These are phyloP conservation scores for Coniferiporia sulphurascens DNA, from an alignment of 1,284 basidiomycete species.

Conservation along the genomic window DNA sequence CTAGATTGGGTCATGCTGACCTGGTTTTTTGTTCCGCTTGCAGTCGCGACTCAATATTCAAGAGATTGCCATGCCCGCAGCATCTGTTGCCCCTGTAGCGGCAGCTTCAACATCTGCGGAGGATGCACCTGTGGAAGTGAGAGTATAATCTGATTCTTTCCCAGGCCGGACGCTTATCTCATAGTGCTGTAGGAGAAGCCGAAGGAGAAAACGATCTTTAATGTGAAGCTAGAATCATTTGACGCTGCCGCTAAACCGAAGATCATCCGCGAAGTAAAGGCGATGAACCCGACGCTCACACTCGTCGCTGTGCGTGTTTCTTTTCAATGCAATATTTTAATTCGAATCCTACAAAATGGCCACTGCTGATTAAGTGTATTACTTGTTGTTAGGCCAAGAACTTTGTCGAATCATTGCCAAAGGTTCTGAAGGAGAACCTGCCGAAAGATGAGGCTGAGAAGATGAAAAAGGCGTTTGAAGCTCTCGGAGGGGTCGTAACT, in stretches of 20 bases:
- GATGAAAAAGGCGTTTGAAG: slow-evolving; percentile 86
- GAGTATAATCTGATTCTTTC: slow-evolving; percentile 23
- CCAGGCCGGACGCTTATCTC: slow-evolving; percentile 1
- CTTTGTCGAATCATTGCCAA: slow-evolving; percentile 95
- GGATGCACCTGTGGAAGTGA: slow-evolving; percentile 63
- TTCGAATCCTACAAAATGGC: slow-evolving; percentile 18
- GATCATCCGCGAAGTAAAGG: slow-evolving; percentile 98
- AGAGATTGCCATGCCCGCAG: slow-evolving; percentile 92
- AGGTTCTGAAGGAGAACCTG: slow-evolving; percentile 92
- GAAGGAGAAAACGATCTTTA: slow-evolving; percentile 99
- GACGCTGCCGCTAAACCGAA: slow-evolving; percentile 91
- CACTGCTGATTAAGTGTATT: not conserved
- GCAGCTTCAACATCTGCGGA: slow-evolving; percentile 51
- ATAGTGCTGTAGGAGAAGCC: slow-evolving; percentile 73
- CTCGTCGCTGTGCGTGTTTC: slow-evolving; percentile 80
- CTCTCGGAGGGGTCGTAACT: slow-evolving; percentile 83
- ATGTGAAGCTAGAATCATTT: slow-evolving; percentile 90
- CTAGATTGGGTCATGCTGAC: not conserved
- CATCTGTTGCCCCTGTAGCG: slow-evolving; percentile 58
- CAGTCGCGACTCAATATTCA: slow-evolving; percentile 95
- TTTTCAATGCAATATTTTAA: slow-evolving; percentile 1
- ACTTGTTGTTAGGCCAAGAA: slow-evolving; percentile 82
- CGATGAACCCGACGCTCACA: slow-evolving; percentile 88
- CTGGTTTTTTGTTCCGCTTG: not conserved
- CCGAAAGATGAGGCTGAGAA: slow-evolving; percentile 99